Evolutionary conservation across 768 basidiomycete genomes (phyloP), one percentile per base, ranked within the genome.

Genomic region (Dentipellis fragilis): DNA sequence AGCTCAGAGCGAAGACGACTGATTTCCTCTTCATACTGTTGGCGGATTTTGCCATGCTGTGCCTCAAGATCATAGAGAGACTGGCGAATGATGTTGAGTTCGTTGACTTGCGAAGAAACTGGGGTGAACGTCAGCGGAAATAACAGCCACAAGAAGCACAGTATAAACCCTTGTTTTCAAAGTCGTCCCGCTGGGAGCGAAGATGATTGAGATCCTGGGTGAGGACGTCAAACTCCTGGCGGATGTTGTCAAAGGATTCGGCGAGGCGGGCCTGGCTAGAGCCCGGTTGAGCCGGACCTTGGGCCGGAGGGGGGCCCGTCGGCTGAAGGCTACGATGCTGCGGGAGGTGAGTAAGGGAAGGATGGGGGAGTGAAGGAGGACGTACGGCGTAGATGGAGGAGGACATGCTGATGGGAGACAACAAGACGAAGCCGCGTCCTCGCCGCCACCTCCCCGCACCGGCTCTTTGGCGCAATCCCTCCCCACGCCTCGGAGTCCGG

Each of bases 1-100:
- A 88, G 72, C 65, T 92, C 88, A 3, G 79, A 72, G 22, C 91
- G 79, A 11, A 92, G 77, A 35, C 85, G 78, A 5, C 73, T 72
- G 55, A 95, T 73, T 61, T 96, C 93, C 2, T 89, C 85, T 65
- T 96, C 93, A 64, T 91, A 95, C 65, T 86, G 83, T 58, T 86
- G 81, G 36, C 92, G 80, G 52, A 92, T 83, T 74, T 93, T 91
- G 59, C 77, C 79, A 62, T 98, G 93, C 58, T 89, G 86, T 0
- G 83, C 73, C 67, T 99, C 95, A 54, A 99, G 84, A 61, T 97
- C 93, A 66, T 93, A 94, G 10, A 97, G 76, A 2, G 88, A 83
- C 64, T 92, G 86, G 37, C 93, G 82, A 64, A 99, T 93, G 65
- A 86, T 83, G 62, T 87, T 89, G 54, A 97, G 75, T 67, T 98